Conservation (phyloP, 2,329 filamentous ascomycete species). For the Trichoderma atroviride region DNA sequence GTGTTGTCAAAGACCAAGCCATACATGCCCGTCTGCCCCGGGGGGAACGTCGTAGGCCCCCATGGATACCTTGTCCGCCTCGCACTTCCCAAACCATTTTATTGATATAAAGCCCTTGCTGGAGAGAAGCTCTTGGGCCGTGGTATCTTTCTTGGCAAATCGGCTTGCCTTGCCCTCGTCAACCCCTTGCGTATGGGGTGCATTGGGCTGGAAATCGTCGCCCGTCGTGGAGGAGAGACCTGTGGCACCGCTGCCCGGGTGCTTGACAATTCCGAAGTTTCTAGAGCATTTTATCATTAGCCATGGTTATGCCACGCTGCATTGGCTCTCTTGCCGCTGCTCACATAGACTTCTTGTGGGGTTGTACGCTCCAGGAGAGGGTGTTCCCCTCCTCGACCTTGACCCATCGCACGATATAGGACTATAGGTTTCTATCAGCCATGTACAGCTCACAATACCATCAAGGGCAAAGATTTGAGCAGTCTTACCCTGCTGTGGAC, state of each 20-base stretch:
- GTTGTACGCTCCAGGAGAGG: slow-evolving; percentile 96
- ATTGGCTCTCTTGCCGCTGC: background rate
- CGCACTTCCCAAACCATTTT: slow-evolving; percentile 92
- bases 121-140: slow-evolving; percentile 64
- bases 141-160: slow-evolving; percentile 60
- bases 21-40: slow-evolving; percentile 85
- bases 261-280: slow-evolving; percentile 98
- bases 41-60: slow-evolving; percentile 83
- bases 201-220: slow-evolving; percentile 50
- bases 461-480: background rate
- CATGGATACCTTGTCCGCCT: slow-evolving; percentile 92
- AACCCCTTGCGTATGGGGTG: slow-evolving; percentile 49
- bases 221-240: slow-evolving; percentile 48
- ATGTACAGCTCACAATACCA: background rate
- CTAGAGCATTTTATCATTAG: slow-evolving; percentile 41
- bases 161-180: slow-evolving; percentile 51
- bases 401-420: slow-evolving; percentile 97
- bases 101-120: slow-evolving; percentile 70
- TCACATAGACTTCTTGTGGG: slow-evolving; percentile 94
- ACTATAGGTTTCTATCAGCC: slow-evolving; percentile 59
- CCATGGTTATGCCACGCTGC: background rate
- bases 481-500: slow-evolving; percentile 87
- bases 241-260: slow-evolving; percentile 73
- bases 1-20: slow-evolving; percentile 98
- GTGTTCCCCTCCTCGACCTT: slow-evolving; percentile 87